Conservation (phyloP, 805 yeast species). For the Ogataea paraovalis region DNA sequence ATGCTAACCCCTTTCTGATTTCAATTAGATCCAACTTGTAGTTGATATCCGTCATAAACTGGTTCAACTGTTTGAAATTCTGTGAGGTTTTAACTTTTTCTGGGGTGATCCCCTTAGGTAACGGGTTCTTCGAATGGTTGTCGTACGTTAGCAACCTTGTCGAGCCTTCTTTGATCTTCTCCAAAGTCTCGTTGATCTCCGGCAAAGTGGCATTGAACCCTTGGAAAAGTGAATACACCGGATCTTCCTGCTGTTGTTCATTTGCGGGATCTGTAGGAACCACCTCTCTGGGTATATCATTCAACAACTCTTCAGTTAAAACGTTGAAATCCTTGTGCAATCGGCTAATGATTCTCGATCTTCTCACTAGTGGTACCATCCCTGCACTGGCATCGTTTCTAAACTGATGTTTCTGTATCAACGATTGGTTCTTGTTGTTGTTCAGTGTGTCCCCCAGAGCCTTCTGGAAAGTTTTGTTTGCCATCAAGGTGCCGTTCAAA, state of each 20-base stretch:
- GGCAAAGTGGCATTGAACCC: constrained; percentile 63
- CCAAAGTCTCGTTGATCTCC: constrained; percentile 43
- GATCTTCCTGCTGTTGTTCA: not conserved
- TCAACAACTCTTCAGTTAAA: constrained; percentile 59
- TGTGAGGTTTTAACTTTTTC: constrained; percentile 41
- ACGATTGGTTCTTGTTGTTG: constrained; percentile 24
- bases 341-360: constrained; percentile 10
- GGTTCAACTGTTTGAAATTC: constrained; percentile 35
- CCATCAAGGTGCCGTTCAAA: constrained; percentile 14
- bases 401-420: constrained; percentile 21
- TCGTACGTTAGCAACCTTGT: constrained; percentile 15
- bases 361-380: constrained; percentile 10
- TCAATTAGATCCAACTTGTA: constrained; percentile 52
- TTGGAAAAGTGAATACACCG: constrained; percentile 55
- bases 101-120: constrained; percentile 38
- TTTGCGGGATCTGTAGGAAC: constrained; percentile 8
- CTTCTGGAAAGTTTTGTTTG: constrained; percentile 35
- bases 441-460: constrained; percentile 44
- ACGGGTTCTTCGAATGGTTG: constrained; percentile 6
- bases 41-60: constrained; percentile 37
- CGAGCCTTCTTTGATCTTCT: constrained; percentile 22
- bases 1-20: constrained; percentile 59
- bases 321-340: constrained; percentile 41
- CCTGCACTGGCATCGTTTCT: too few species aligned
- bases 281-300: constrained; percentile 42